Base-by-base conservation (phyloP, 1,284 basidiomycete species). In the Chalciporus sp. region DNA sequence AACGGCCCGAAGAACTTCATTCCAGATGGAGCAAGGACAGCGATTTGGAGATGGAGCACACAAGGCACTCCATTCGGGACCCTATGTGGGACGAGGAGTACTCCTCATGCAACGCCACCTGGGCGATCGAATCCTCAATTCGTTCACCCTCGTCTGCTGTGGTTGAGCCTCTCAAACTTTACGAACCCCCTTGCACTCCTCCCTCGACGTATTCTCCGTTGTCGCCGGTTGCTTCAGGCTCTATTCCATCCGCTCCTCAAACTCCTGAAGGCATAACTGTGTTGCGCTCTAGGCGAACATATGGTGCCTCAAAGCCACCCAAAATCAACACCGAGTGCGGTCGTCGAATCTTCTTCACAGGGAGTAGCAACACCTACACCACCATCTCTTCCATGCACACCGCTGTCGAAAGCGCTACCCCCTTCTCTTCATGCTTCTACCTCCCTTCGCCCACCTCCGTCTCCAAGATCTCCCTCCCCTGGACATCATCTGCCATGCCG, bases 1-100 rank as follows among this genome's bases (percentile, higher is more conserved):
- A 75, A 52, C 69, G 72, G 41, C 60, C 63, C 20, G 67, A 65
- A 27, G 69, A 68, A 40, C 68, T 70, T 53, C 67, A 69, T 49
- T 82, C 81, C 19, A 73, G 66, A 51, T 90, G 88, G 86, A 89
- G 86, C 75, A 77, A 76, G 61, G 84, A 86, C 59, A 83, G 83
- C 45, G 78, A 76, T 55, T 79, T 79, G 50, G 84, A 86, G 59
- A 84, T 89, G 71, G 76, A 83, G 56, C 87, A 85, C 62, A 76
- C 81, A 40, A 74, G 66, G 51, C 68, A 67, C 62, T 63, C 78
- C 67, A 56, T 76, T 69, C 69, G 63, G 23, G 72, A 74, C 45
- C 64, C 66, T 17, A 66, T 68, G 47, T 73, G 71, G 56, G 77
- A 77, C 68, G 64, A 70, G 14, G 65, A 72, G 35, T 74, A 72